Percentiles rank a stretch among this genome's conserved stretches.
phyloP scores from a whole-genome alignment of 768 basidiomycete species.

The Leccinellum rugosiceps region DNA sequence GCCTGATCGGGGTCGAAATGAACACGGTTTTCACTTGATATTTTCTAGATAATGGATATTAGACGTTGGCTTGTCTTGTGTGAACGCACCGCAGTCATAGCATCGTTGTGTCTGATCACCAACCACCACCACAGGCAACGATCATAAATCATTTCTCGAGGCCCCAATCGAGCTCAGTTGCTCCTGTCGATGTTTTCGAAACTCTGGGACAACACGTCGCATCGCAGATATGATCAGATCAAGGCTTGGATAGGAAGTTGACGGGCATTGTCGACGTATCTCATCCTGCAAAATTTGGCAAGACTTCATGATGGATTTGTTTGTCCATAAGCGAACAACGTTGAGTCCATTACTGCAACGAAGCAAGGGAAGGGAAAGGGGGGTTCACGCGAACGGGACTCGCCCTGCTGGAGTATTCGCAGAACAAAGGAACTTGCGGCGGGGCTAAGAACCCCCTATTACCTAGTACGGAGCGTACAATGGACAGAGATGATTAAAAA shows the following conservation, averaged over 20 bases:
- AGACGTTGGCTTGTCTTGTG: background rate
- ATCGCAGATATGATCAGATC: background rate
- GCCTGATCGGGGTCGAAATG: constrained; percentile 7
- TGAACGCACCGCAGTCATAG: background rate
- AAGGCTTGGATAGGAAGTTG: background rate
- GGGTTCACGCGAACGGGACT: background rate
- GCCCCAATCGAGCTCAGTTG: constrained; percentile 7
- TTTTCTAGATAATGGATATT: background rate
- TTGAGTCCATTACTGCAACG: background rate
- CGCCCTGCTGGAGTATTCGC: too few relatives aligned
- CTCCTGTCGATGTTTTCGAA: constrained; percentile 1
- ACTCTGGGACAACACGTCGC: background rate
- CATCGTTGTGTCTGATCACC: background rate
- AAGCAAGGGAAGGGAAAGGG: background rate
- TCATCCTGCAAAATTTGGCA: background rate
- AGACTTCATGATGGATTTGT: background rate
- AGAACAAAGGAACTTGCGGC: too few relatives aligned
- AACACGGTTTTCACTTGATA: background rate
- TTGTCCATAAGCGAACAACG: background rate
- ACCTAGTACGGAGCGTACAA: too few relatives aligned
- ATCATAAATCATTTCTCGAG: constrained; percentile 1
- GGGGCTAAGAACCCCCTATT: too few relatives aligned
- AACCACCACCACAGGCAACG: constrained; percentile 17
- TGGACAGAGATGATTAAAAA: too few relatives aligned
- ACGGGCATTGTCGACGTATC: background rate